Base-by-base conservation (phyloP, 192 early-diverging fungal species). In the Coemansia sp. region DNA sequence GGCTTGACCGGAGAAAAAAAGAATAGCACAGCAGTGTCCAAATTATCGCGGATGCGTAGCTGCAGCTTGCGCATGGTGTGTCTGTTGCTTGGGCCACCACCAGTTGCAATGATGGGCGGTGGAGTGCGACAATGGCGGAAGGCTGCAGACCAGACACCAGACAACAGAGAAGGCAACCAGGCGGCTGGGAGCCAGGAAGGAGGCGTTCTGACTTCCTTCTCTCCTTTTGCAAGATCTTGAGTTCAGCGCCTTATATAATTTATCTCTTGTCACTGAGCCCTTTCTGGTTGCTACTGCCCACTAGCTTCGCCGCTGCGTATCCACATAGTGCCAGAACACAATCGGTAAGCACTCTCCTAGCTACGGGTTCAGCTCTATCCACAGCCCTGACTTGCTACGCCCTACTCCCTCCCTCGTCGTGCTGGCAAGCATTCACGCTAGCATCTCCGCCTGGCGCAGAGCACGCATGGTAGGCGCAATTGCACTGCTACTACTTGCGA, bases 161-260 rank as follows among this genome's bases (percentile, higher is more conserved):
- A n/a, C 47, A 51, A 22, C 47, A 9, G 47, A 22, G 47, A n/a
- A 15, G 47, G n/a, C 47, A 51, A n/a, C 57, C 31, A 36, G 31
- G 16, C 16, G 36, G 57, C 15, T 4, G 57, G 57, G 16, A 12
- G 31, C 12, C 29, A 34, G 16, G 31, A 16, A 36, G 15, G 57
- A 3, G 31, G 16, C 29, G 57, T 18, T 18, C 57, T 34, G 57
- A 8, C 33, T 34, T 60, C 18, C 27, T 42, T 46, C 47, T 24
- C 27, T 52, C 33, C 46, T 65, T 27, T 44, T n/a, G 27, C 13
- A 33, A 57, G 54, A 57, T 57, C 54, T 29, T 31, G 57, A 33
- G 57, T 60, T 36, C 57, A 60, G 47, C 44, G 5, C 47, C 47
- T 38, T 67, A 44, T 67, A 66, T 29, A 22, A 33, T 47, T n/a